phyloP scores from a whole-genome alignment of 106 monocot genomes.

The Vanilla planifolia region DNA sequence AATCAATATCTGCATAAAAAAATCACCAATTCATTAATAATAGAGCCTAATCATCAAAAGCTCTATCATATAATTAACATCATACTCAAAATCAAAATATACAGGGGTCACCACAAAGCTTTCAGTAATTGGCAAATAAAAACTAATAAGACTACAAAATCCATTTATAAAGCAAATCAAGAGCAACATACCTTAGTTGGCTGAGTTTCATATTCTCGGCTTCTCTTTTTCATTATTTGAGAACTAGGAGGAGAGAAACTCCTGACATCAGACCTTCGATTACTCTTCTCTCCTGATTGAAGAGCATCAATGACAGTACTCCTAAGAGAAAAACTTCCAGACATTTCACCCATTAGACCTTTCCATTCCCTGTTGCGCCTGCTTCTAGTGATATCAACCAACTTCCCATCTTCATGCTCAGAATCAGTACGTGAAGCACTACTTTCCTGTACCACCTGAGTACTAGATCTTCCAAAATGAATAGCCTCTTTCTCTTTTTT shows the following conservation, averaged over 20 bases:
- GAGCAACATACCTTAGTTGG: constrained; percentile 37
- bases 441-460: constrained; percentile 3
- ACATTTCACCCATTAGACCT: constrained; percentile 30
- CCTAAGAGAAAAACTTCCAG: constrained; percentile 39
- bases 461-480: constrained; percentile 14
- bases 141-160: constrained; percentile 1
- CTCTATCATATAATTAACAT: too few species aligned
- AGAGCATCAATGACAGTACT: constrained; percentile 39
- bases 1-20: too few species aligned
- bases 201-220: constrained; percentile 31
- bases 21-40: too few species aligned
- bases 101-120: neutral
- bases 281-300: constrained; percentile 21
- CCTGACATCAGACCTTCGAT: constrained; percentile 12
- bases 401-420: constrained; percentile 35
- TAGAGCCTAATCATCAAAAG: too few species aligned
- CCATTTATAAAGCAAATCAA: neutral
- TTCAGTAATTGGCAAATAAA: neutral
- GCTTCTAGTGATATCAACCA: constrained; percentile 30
- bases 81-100: neutral
- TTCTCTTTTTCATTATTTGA: constrained; percentile 36
- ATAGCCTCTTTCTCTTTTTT: constrained; percentile 3
- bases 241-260: constrained; percentile 30
- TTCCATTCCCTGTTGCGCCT: constrained; percentile 63
- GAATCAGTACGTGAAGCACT: constrained; percentile 13